Base-by-base conservation (phyloP, 75 land plant species). In the Pinus tabuliformis region DNA sequence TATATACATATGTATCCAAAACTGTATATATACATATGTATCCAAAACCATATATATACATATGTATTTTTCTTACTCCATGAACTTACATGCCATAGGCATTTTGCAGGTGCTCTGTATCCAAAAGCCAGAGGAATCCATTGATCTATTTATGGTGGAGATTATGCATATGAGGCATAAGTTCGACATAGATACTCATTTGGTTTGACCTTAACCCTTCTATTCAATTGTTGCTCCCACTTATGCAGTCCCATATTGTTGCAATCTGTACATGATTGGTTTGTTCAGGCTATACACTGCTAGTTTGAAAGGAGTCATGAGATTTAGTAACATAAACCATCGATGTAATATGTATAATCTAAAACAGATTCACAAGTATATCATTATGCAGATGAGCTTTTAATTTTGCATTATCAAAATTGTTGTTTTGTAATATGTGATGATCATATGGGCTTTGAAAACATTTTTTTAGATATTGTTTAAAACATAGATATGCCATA, bases 111-210 rank as follows among this genome's bases (percentile, higher is more conserved):
- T 96, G 52, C 96, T 97, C 28, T 95, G 98, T 80, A 87, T 97
- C 54, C 86, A 88, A 39, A 97, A 92, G 62, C 96, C 94, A 62
- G 90, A 93, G 3, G 99, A 97, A 63, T 65, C 96, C 14, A 90
- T 97, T 71, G 98, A 97, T 75, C 83, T 97, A 3, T 97, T 95
- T 80, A 97, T 97, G 99, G 99, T 97, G 61, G 99, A 97, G 80
- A 95, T 95, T 62, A 95, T 97, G 99, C 96, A 97, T 83, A 97
- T 97, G 99, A 92, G 90, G 71, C 99, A 97, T 65, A 97, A 90
- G 74, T 95, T 97, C 75, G 99, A 97, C 79, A 87, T 91, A 9
- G 99, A 97, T 62, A 95, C 99, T 30, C 92, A 91, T 21, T 76
- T 96, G 92, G 99, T 96, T 83, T 76, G 81, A 62, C 58, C 49